A percentile compares a stretch with the other conserved stretches of the same genome.
phyloP scores from a whole-genome alignment of 2,329 filamentous ascomycete genomes.

The Coniochaeta sp. region DNA sequence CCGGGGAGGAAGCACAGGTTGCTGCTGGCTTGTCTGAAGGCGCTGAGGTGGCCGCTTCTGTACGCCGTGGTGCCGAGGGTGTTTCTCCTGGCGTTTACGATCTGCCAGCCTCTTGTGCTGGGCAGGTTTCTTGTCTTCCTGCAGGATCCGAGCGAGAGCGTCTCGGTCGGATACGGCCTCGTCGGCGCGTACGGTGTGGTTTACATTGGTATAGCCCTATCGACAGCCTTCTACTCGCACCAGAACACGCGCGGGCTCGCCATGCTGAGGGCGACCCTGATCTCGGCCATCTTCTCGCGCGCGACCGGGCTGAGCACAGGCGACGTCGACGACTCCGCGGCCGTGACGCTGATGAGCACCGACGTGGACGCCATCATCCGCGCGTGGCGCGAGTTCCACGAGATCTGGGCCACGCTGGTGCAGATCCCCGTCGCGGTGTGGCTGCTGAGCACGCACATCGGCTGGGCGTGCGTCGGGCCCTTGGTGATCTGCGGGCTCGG shows the following conservation, averaged over 20 bases:
- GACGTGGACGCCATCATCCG: constrained; percentile 22
- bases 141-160: background rate
- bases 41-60: constrained; percentile 13
- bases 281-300: constrained; percentile 26
- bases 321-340: constrained; percentile 9
- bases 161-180: background rate
- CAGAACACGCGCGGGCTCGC: constrained; percentile 23
- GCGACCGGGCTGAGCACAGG: constrained; percentile 14
- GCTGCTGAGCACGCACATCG: constrained; percentile 21
- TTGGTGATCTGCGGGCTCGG: constrained; percentile 11
- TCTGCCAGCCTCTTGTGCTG: constrained; percentile 11
- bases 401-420: constrained; percentile 19
- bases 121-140: constrained; percentile 3
- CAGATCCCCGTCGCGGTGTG: constrained; percentile 21
- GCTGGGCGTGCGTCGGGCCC: constrained; percentile 16
- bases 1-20: constrained; percentile 14
- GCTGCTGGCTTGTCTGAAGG: constrained; percentile 17
- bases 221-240: constrained; percentile 14
- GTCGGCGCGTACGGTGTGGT: background rate
- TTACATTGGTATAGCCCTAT: background rate
- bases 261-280: constrained; percentile 26
- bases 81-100: constrained; percentile 6
- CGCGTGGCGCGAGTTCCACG: constrained; percentile 15
- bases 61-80: constrained; percentile 8
- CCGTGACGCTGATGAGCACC: constrained; percentile 24